Evolutionary conservation across 2,329 filamentous ascomycete species (phyloP).

Genomic region (Didymella lethalis): DNA sequence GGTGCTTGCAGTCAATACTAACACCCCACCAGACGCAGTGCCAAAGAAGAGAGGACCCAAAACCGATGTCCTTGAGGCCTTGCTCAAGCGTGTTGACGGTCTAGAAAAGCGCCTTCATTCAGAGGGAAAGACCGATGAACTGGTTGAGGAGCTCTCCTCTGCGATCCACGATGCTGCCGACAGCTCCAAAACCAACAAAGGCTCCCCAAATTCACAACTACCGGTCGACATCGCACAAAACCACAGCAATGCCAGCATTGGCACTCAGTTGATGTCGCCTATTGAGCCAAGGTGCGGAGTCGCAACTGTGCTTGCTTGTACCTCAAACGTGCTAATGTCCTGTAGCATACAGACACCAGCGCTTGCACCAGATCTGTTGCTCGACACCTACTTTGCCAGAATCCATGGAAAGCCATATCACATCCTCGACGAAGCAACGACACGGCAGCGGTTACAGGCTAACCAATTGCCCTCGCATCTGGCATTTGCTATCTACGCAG

Average conservation of each 20-base stretch:
- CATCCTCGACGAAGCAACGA: constrained; percentile 78
- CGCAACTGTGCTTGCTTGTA: constrained; percentile 17
- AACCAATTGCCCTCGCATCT: constrained; percentile 67
- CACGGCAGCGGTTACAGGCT: constrained; percentile 74
- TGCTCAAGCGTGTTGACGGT: constrained; percentile 85
- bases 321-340: constrained; percentile 25
- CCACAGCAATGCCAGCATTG: constrained; percentile 33
- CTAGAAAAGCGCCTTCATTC: constrained; percentile 79
- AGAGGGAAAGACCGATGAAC: constrained; percentile 56
- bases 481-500: constrained; percentile 62
- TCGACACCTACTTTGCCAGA: constrained; percentile 81
- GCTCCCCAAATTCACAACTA: constrained; percentile 33
- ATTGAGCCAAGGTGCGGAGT: constrained; percentile 48
- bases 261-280: constrained; percentile 48
- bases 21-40: constrained; percentile 71
- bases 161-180: constrained; percentile 31
- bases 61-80: constrained; percentile 84
- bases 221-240: constrained; percentile 40
- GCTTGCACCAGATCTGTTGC: constrained; percentile 67
- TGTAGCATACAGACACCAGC: constrained; percentile 51
- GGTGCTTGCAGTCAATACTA: constrained; percentile 22
- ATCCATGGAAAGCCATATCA: constrained; percentile 85
- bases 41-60: constrained; percentile 91
- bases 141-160: constrained; percentile 38
- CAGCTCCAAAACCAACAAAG: constrained; percentile 33